Percentiles rank a stretch among this genome's conserved stretches.
phyloP scores from a whole-genome alignment of 2,329 filamentous ascomycete species.

The Fusarium chuoi region DNA sequence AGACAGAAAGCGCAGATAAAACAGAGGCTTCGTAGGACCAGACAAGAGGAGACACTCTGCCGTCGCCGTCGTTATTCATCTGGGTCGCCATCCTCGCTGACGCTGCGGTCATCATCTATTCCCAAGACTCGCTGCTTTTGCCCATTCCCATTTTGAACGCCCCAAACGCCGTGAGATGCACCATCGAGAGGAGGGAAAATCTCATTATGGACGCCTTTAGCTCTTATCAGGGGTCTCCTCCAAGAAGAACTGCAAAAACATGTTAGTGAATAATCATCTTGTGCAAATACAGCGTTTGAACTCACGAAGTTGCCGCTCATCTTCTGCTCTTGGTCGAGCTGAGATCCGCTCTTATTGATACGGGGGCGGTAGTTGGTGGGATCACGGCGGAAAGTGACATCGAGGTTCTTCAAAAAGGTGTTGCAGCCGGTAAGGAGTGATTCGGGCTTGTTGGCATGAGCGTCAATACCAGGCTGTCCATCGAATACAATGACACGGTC shows the following conservation, averaged over 20 bases:
- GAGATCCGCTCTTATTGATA: conserved; percentile 97
- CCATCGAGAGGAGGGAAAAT: conserved; percentile 46
- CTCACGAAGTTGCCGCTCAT: conserved; percentile 87
- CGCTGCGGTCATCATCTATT: conserved; percentile 59
- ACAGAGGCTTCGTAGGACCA: conserved; percentile 62
- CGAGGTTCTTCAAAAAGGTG: conserved; percentile 92
- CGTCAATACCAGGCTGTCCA: conserved; percentile 87
- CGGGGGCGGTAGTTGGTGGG: conserved; percentile 95
- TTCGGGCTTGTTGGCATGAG: conserved; percentile 90
- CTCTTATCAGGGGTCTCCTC: conserved; percentile 74
- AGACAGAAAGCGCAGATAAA: conserved; percentile 10
- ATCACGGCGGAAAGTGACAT: conserved; percentile 98
- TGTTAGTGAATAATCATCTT: conserved; percentile 19
- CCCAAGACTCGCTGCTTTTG: conserved; percentile 47
- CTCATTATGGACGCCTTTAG: conserved; percentile 58
- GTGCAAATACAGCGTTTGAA: conserved; percentile 36
- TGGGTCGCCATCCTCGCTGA: conserved; percentile 73
- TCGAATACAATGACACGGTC: conserved; percentile 99
- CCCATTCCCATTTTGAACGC: conserved; percentile 59
- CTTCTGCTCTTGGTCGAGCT: conserved; percentile 99
- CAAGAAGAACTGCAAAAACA: conserved; percentile 82
- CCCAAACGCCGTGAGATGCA: conserved; percentile 59
- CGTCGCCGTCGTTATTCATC: conserved; percentile 69
- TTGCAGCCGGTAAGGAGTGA: conserved; percentile 96
- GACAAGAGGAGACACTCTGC: conserved; percentile 73